Evolutionary conservation across 2,329 filamentous ascomycete species (phyloP).

Genomic region (Trematosphaeria pertusa): DNA sequence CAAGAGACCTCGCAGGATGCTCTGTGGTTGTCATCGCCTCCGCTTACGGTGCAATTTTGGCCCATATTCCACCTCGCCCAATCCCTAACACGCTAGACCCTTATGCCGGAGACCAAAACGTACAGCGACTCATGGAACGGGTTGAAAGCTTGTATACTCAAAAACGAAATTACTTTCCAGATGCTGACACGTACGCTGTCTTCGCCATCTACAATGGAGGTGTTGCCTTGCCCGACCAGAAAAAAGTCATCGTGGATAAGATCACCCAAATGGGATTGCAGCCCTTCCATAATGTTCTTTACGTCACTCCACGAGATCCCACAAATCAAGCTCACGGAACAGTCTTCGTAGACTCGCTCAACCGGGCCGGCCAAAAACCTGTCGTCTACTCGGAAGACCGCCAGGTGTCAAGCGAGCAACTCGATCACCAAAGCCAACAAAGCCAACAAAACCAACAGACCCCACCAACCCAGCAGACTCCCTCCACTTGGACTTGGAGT

Average conservation of each 20-base stretch:
- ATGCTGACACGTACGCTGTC: background rate
- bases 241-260: background rate
- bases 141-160: background rate
- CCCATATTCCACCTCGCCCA: constrained; percentile 2
- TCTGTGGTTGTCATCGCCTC: constrained; percentile 1
- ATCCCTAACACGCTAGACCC: constrained; percentile 1
- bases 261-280: background rate
- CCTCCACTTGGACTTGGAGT: background rate
- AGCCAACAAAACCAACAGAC: background rate
- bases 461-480: too few species aligned
- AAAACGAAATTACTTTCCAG: background rate
- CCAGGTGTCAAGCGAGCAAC: background rate
- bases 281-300: background rate
- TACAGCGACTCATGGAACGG: background rate
- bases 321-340: constrained; percentile 1
- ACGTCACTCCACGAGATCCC: constrained; percentile 1
- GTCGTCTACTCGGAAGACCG: constrained; percentile 1
- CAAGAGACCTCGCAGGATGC: constrained; percentile 2
- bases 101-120: constrained; percentile 1
- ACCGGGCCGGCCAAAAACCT: background rate
- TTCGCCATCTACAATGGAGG: background rate
- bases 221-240: constrained; percentile 2
- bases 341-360: background rate
- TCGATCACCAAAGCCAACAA: background rate
- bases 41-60: constrained; percentile 2